Percentiles rank a stretch among this genome's conserved stretches.
These are phyloP conservation scores for Leishmania lainsoni DNA, from an alignment of 208 protist genomes.

Conservation along the genomic window DNA sequence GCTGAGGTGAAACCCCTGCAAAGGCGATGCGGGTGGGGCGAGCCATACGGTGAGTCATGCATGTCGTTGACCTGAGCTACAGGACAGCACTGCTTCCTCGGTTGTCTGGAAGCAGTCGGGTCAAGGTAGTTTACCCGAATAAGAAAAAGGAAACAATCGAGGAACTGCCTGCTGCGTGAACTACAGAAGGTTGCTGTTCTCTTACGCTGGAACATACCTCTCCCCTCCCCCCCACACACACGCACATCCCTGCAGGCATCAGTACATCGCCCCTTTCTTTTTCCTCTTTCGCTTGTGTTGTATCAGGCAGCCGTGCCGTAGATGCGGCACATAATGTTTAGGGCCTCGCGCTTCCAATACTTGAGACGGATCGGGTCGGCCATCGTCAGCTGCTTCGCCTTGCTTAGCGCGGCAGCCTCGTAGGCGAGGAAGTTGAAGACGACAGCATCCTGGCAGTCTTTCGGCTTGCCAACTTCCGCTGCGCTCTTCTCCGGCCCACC, in stretches of 20 bases:
- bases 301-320: constrained; percentile 34
- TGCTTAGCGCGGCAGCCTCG: constrained; percentile 54
- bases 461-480: background rate
- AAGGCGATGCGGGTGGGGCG: background rate
- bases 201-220: background rate
- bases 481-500: background rate
- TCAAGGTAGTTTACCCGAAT: too few relatives aligned
- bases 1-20: background rate
- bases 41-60: background rate
- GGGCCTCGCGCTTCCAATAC: constrained; percentile 74
- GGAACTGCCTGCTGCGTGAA: too few relatives aligned
- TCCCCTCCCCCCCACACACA: background rate
- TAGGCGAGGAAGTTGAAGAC: constrained; percentile 35
- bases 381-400: constrained; percentile 56
- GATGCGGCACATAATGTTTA: constrained; percentile 51
- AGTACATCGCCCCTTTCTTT: background rate
- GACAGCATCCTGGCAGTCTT: background rate
- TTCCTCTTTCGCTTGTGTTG: background rate
- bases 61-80: background rate
- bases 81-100: background rate
- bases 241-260: background rate
- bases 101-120: background rate
- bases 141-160: background rate
- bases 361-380: constrained; percentile 68
- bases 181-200: background rate